Conservation (phyloP, 208 protist species). For the Vickermania spadyakhi region DNA sequence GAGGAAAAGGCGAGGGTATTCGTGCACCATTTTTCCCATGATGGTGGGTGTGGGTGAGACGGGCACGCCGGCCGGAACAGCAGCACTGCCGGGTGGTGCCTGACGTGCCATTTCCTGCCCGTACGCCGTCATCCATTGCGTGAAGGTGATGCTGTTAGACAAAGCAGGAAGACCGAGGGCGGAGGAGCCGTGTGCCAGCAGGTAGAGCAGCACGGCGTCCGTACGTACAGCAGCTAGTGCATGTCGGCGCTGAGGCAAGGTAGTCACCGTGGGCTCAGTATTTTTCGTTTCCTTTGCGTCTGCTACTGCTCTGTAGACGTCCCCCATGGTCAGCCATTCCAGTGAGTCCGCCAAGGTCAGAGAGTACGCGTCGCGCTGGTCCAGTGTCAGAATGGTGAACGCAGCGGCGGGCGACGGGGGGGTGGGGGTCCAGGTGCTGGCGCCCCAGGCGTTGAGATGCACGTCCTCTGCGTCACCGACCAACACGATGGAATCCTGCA, state of each 20-base stretch:
- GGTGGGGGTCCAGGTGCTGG: neutral
- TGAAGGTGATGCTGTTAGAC: constrained; percentile 25
- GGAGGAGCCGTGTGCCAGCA: constrained; percentile 40
- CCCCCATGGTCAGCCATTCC: constrained; percentile 53
- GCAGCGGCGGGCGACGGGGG: constrained; percentile 25
- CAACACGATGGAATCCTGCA: constrained; percentile 22
- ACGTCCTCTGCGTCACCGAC: constrained; percentile 52
- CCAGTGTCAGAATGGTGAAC: constrained; percentile 46
- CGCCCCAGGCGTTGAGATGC: constrained; percentile 38
- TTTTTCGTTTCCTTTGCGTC: neutral
- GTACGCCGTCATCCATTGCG: constrained; percentile 56
- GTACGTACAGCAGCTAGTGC: constrained; percentile 36
- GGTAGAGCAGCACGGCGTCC: constrained; percentile 53
- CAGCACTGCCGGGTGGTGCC: neutral
- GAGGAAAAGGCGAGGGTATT: neutral
- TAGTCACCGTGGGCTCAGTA: neutral
- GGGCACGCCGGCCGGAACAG: neutral
- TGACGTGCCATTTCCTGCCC: neutral
- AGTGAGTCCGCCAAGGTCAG: constrained; percentile 46
- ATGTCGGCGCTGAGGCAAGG: constrained; percentile 10
- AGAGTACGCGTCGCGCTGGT: constrained; percentile 48
- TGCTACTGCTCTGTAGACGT: constrained; percentile 19
- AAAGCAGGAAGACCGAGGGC: constrained; percentile 30
- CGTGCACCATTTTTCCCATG: neutral
- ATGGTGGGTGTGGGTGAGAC: neutral